phyloP scores from a whole-genome alignment of 495 filamentous ascomycete genomes.

The Hypoxylon crocopeplum region DNA sequence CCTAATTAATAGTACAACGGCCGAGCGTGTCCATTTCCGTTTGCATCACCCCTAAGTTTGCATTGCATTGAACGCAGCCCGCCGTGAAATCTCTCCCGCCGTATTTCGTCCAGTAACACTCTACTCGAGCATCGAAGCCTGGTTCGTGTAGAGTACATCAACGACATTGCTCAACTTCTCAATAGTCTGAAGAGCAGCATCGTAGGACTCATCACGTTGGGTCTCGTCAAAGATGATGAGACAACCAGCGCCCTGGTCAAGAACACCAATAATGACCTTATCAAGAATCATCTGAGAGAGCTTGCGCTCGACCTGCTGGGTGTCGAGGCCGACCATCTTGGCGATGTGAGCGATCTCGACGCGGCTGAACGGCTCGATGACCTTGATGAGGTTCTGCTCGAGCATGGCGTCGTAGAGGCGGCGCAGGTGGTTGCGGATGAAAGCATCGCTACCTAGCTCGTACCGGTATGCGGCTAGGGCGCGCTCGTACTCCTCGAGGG shows the following conservation, averaged over 20 bases:
- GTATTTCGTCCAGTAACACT: too few relatives aligned
- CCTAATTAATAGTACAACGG: conserved; percentile 30
- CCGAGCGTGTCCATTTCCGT: neutral
- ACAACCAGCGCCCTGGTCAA: conserved; percentile 97
- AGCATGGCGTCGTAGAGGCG: conserved; percentile 97
- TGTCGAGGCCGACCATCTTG: conserved; percentile 95
- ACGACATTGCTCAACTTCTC: conserved; percentile 98
- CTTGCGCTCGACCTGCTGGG: conserved; percentile 96
- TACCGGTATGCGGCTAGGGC: conserved; percentile 87
- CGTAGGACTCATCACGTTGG: conserved; percentile 90
- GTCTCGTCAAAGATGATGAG: conserved; percentile 97
- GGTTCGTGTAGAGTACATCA: conserved; percentile 96
- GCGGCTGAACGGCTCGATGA: conserved; percentile 96
- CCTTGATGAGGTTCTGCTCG: conserved; percentile 98
- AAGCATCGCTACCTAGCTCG: conserved; percentile 89
- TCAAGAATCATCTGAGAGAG: conserved; percentile 99
- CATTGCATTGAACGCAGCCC: too few relatives aligned
- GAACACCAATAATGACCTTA: conserved; percentile 95
- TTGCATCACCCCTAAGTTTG: neutral
- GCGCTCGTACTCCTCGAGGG: conserved; percentile 93
- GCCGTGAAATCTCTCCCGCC: too few relatives aligned
- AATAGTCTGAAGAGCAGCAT: conserved; percentile 91
- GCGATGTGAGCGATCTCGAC: conserved; percentile 97
- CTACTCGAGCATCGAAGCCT: conserved; percentile 93
- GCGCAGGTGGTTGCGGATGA: conserved; percentile 93